phyloP scores from a whole-genome alignment of 176 grass and related monocot species.

The Carex littledalei region DNA sequence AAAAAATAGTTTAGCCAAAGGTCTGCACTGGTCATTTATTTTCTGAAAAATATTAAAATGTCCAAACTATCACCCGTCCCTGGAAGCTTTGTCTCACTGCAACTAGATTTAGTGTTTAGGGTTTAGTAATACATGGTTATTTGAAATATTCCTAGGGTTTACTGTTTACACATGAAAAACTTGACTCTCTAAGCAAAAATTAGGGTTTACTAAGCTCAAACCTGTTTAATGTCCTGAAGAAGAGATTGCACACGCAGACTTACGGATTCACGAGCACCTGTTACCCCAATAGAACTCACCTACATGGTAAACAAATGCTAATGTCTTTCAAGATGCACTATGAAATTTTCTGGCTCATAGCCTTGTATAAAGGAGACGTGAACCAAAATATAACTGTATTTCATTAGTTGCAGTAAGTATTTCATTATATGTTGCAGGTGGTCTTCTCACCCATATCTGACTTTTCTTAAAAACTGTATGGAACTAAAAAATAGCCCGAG shows the following conservation, averaged over 20 bases:
- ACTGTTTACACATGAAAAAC: background rate
- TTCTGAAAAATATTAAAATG: background rate
- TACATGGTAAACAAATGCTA: conserved; percentile 22
- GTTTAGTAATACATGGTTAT: background rate
- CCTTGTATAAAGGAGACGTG: background rate
- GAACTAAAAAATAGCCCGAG: background rate
- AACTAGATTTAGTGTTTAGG: no score
- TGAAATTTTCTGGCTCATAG: background rate
- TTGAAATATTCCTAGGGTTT: background rate
- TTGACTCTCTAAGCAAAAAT: background rate
- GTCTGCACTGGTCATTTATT: background rate
- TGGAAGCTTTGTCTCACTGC: background rate
- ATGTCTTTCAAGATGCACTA: background rate
- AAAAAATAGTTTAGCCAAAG: background rate
- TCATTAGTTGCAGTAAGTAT: background rate
- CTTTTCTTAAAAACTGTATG: background rate
- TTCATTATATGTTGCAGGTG: background rate
- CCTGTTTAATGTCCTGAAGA: conserved; percentile 91
- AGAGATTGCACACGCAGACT: conserved; percentile 73
- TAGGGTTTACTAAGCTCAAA: conserved; percentile 8
- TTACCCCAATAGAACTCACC: conserved; percentile 95
- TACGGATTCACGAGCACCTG: conserved; percentile 66
- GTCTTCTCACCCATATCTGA: background rate
- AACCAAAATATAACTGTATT: background rate
- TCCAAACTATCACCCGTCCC: background rate